A percentile compares a stretch with the other conserved stretches of the same genome.
phyloP scores from a whole-genome alignment of 257 asterid genomes.

The Solanum gracilifrons region DNA sequence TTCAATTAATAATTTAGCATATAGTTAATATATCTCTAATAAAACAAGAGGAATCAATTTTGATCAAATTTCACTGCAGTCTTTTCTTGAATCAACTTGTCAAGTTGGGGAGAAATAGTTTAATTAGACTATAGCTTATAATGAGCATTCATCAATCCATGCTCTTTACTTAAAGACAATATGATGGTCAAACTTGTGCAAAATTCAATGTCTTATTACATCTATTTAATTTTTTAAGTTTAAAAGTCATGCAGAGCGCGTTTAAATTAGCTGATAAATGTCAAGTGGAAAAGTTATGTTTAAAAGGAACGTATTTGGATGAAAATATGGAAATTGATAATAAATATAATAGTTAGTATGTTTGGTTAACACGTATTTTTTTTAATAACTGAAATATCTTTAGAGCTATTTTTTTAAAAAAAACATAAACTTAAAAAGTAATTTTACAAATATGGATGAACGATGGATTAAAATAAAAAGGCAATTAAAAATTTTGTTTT shows the following conservation, averaged over 20 bases:
- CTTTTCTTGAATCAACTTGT: conserved; percentile 12
- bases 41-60: neutral
- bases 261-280: neutral
- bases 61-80: conserved; percentile 28
- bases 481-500: neutral
- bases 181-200: neutral
- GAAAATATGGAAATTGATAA: neutral
- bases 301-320: neutral
- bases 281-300: neutral
- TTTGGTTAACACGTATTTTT: neutral
- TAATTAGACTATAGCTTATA: neutral
- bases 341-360: neutral
- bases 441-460: neutral
- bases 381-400: neutral
- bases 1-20: neutral
- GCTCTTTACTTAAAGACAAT: neutral
- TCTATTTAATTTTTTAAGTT: neutral
- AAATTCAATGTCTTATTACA: neutral
- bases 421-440: neutral
- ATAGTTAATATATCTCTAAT: neutral
- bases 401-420: neutral
- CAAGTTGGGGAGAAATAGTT: neutral
- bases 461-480: neutral
- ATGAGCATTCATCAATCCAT: neutral
- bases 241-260: neutral